Evolutionary conservation across 2,329 filamentous ascomycete genomes (phyloP).

Genomic region (Alternaria longipes): DNA sequence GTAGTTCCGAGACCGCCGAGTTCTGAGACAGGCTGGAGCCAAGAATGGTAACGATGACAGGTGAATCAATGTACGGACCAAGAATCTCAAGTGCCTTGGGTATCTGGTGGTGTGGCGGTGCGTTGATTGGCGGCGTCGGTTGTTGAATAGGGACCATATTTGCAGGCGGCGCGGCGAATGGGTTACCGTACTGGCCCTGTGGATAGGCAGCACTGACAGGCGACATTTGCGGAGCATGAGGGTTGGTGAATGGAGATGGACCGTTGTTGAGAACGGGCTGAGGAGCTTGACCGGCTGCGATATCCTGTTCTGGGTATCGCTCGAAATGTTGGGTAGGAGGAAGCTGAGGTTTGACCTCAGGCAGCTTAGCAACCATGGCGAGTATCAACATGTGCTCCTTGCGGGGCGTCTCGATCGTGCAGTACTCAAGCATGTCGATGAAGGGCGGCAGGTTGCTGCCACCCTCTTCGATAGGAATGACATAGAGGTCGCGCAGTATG

Average conservation of each 20-base stretch:
- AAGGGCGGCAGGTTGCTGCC: constrained; percentile 78
- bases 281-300: constrained; percentile 22
- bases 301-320: constrained; percentile 28
- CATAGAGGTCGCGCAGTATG: constrained; percentile 88
- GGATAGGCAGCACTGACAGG: constrained; percentile 42
- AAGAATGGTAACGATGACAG: constrained; percentile 54
- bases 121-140: constrained; percentile 19
- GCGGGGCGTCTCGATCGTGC: constrained; percentile 75
- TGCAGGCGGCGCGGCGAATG: constrained; percentile 26
- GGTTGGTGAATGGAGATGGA: constrained; percentile 43
- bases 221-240: constrained; percentile 47
- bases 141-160: constrained; percentile 17
- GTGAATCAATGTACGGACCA: constrained; percentile 53
- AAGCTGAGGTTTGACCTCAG: constrained; percentile 45
- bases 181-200: constrained; percentile 33
- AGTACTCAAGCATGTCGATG: constrained; percentile 86
- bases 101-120: constrained; percentile 42
- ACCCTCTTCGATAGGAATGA: constrained; percentile 83
- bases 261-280: constrained; percentile 34
- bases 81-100: constrained; percentile 54
- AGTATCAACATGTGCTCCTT: constrained; percentile 81
- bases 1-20: constrained; percentile 55
- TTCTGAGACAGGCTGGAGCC: constrained; percentile 36
- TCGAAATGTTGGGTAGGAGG: constrained; percentile 39
- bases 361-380: constrained; percentile 76